Percentiles rank a stretch among this genome's conserved stretches.
phyloP scores from a whole-genome alignment of 345 rosid genomes.

The Carallia brachiata region DNA sequence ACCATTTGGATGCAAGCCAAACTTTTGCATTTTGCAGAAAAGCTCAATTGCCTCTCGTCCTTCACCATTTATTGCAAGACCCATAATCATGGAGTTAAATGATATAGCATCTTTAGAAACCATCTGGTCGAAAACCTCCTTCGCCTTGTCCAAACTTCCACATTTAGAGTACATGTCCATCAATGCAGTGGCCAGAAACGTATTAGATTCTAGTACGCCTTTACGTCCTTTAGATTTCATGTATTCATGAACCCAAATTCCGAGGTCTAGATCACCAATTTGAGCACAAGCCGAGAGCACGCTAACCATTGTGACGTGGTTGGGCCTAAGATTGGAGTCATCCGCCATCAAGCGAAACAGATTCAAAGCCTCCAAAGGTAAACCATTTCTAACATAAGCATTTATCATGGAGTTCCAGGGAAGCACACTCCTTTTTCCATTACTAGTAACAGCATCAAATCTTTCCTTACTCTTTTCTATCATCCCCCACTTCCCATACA shows the following conservation, averaged over 20 bases:
- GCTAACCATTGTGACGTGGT: slow-evolving; percentile 48
- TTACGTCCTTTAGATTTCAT: slow-evolving; percentile 27
- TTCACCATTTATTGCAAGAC: slow-evolving; percentile 40
- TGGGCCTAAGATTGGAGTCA: slow-evolving; percentile 25
- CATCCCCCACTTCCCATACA: slow-evolving; percentile 42
- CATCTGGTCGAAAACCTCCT: slow-evolving; percentile 31
- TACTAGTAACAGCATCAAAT: slow-evolving; percentile 25
- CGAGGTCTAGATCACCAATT: slow-evolving; percentile 48
- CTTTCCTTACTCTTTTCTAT: slow-evolving; percentile 32
- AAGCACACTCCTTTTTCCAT: slow-evolving; percentile 31
- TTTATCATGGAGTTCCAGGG: slow-evolving; percentile 48
- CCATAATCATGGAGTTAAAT: slow-evolving; percentile 50
- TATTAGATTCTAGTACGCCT: slow-evolving; percentile 34
- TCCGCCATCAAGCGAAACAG: slow-evolving; percentile 35
- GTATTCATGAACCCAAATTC: slow-evolving; percentile 33
- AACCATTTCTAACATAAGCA: slow-evolving; percentile 39
- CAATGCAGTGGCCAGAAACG: slow-evolving; percentile 36
- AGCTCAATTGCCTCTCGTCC: slow-evolving; percentile 34
- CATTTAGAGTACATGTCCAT: slow-evolving; percentile 51
- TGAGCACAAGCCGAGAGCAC: slow-evolving; percentile 45
- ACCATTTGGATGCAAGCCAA: slow-evolving; percentile 28
- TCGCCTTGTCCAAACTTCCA: slow-evolving; percentile 38
- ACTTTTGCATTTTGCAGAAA: slow-evolving; percentile 30
- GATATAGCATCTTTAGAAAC: slow-evolving; percentile 36
- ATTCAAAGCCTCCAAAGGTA: slow-evolving; percentile 33